Evolutionary conservation across 164 flowering plant genomes (phyloP).

Genomic region (Pachysandra terminalis): DNA sequence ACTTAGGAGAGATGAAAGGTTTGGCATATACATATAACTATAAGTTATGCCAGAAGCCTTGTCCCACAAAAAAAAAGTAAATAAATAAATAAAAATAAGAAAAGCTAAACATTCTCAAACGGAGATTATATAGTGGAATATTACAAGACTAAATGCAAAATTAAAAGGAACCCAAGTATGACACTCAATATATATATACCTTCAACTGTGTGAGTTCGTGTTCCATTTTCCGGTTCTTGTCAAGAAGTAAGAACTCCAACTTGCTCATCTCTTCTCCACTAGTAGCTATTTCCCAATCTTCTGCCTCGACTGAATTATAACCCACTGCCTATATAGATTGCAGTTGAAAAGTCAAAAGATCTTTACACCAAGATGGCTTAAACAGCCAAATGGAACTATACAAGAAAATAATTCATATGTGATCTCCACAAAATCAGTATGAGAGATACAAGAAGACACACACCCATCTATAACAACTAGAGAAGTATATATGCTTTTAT

Average conservation of each 20-base stretch:
- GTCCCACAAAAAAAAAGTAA: too few species aligned
- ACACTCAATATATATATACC: conserved; percentile 40
- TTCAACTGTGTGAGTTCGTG: conserved; percentile 93
- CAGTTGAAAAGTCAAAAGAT: conserved; percentile 1
- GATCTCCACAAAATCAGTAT: too few species aligned
- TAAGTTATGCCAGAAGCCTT: too few species aligned
- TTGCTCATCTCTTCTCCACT: conserved; percentile 98
- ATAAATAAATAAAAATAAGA: too few species aligned
- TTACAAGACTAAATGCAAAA: background rate
- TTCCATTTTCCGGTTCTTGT: conserved; percentile 96
- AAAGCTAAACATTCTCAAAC: too few species aligned
- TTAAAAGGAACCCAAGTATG: conserved; percentile 1
- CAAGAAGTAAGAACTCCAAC: conserved; percentile 91
- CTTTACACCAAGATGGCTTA: background rate
- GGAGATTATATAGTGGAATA: background rate
- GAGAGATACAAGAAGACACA: too few species aligned
- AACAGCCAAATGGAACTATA: too few species aligned
- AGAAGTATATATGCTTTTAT: too few species aligned
- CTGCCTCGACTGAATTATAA: conserved; percentile 97
- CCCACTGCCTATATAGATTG: conserved; percentile 78
- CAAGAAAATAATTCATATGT: too few species aligned
- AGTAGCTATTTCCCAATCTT: conserved; percentile 98
- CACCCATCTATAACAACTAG: too few species aligned
- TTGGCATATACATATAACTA: too few species aligned
- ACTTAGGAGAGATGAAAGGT: too few species aligned